Evolutionary conservation across 345 rosid genomes (phyloP).

Genomic region (Carallia pectinifolia): DNA sequence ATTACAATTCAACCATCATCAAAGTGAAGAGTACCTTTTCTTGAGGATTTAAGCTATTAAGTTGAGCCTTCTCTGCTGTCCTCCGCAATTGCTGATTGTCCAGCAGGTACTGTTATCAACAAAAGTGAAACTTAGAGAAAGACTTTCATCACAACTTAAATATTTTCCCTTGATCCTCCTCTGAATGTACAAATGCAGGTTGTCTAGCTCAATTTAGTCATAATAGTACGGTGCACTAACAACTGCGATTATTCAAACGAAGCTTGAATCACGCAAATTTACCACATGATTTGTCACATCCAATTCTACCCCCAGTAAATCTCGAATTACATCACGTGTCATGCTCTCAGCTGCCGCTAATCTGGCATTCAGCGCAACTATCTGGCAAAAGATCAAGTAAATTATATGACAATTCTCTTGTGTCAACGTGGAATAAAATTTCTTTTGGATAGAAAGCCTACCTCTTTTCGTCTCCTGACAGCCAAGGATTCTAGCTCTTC

Average conservation of each 20-base stretch:
- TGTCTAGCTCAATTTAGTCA: too few relatives aligned
- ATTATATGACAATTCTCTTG: background rate
- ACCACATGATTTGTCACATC: slow-evolving; percentile 83
- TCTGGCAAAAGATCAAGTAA: slow-evolving; percentile 38
- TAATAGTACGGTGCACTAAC: background rate
- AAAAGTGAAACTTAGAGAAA: slow-evolving; percentile 1
- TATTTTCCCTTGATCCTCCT: background rate
- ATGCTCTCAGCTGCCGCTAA: slow-evolving; percentile 92
- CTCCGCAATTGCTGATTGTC: slow-evolving; percentile 66
- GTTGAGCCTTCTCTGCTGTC: slow-evolving; percentile 63
- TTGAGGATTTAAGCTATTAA: slow-evolving; percentile 46
- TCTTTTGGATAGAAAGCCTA: slow-evolving; percentile 20
- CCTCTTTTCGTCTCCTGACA: slow-evolving; percentile 80
- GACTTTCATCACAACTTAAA: background rate
- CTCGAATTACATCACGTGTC: slow-evolving; percentile 94
- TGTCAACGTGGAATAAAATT: background rate
- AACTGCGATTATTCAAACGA: background rate
- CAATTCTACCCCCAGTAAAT: slow-evolving; percentile 87
- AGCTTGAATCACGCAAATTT: slow-evolving; percentile 16
- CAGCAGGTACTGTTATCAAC: slow-evolving; percentile 54
- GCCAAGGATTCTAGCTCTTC: slow-evolving; percentile 86
- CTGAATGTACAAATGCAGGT: background rate
- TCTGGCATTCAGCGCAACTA: slow-evolving; percentile 79
- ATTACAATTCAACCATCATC: background rate
- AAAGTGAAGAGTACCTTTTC: slow-evolving; percentile 44